phyloP scores from a whole-genome alignment of 2,329 filamentous ascomycete species.

The Sporothrix protearum region DNA sequence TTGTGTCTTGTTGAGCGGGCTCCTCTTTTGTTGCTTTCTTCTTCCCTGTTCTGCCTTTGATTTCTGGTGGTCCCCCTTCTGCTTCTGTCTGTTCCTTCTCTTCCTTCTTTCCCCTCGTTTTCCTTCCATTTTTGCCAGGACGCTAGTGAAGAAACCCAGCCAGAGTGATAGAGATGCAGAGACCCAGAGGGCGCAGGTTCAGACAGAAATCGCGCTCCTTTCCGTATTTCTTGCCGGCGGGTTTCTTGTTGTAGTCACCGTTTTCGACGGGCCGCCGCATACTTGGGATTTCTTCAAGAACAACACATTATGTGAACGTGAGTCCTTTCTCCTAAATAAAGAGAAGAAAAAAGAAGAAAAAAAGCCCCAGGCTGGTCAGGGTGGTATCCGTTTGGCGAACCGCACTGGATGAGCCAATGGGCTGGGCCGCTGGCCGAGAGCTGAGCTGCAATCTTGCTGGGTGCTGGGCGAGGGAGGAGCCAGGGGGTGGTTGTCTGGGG shows the following conservation, averaged over 20 bases:
- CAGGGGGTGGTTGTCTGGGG: not conserved
- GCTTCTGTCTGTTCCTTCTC: not conserved
- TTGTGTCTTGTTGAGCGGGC: not conserved
- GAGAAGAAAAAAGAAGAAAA: too few relatives aligned
- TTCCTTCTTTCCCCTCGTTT: not conserved
- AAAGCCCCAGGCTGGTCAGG: too few relatives aligned
- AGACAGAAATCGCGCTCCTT: not conserved
- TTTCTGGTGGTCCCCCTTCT: not conserved
- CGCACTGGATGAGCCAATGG: conserved; percentile 15
- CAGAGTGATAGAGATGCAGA: not conserved
- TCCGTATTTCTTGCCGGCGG: not conserved
- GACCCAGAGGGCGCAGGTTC: not conserved
- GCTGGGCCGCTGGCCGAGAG: conserved; percentile 14
- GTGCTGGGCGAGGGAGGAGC: not conserved
- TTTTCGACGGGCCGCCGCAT: not conserved
- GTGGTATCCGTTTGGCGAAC: conserved; percentile 4
- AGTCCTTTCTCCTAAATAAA: not conserved
- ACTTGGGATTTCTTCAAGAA: not conserved
- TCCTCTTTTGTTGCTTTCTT: conserved; percentile 2
- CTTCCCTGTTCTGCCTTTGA: not conserved
- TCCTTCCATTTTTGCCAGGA: not conserved
- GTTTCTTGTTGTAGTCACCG: conserved; percentile 7
- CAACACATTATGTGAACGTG: not conserved
- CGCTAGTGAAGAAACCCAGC: not conserved
- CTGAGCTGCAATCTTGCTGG: conserved; percentile 11